Conservation (phyloP, 1,139 yeast genomes). For the Geotrichum siamense region DNA sequence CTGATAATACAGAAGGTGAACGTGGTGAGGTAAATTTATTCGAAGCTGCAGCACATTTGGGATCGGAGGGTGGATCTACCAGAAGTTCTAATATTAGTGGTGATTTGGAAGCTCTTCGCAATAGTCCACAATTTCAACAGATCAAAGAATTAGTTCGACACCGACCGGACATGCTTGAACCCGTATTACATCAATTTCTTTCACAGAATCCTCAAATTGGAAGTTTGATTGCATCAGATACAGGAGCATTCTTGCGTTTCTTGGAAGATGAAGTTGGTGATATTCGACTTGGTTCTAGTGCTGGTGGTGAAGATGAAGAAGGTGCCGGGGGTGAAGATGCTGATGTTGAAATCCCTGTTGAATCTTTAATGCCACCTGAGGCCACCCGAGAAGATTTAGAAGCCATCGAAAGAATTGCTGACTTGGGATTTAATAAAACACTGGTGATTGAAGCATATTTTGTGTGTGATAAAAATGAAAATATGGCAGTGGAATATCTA, state of each 20-base stretch:
- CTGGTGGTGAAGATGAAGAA: constrained; percentile 23
- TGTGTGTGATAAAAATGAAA: constrained; percentile 98
- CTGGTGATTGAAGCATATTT: constrained; percentile 88
- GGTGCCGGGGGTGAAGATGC: constrained; percentile 31
- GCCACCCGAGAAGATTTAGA: constrained; percentile 75
- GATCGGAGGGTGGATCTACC: constrained; percentile 32
- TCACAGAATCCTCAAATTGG: constrained; percentile 84
- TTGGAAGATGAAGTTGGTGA: constrained; percentile 41
- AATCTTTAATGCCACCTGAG: constrained; percentile 32
- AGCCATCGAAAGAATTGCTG: constrained; percentile 82
- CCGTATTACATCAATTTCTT: constrained; percentile 74
- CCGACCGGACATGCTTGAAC: constrained; percentile 85
- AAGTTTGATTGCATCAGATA: constrained; percentile 65
- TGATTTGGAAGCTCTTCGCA: constrained; percentile 33
- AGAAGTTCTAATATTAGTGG: constrained; percentile 20
- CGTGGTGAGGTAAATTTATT: constrained; percentile 50
- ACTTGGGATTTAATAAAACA: constrained; percentile 83
- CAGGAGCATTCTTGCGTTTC: constrained; percentile 75
- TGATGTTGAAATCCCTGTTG: constrained; percentile 27
- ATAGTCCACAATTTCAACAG: constrained; percentile 47
- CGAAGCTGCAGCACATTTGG: constrained; percentile 67
- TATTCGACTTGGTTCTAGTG: constrained; percentile 26
- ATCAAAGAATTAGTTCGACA: constrained; percentile 74
- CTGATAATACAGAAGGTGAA: constrained; percentile 33
- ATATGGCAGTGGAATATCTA: constrained; percentile 86